Evolutionary conservation across 2,329 filamentous ascomycete species (phyloP), one percentile per base, ranked within the genome.

Genomic region (Colletotrichum sp.): DNA sequence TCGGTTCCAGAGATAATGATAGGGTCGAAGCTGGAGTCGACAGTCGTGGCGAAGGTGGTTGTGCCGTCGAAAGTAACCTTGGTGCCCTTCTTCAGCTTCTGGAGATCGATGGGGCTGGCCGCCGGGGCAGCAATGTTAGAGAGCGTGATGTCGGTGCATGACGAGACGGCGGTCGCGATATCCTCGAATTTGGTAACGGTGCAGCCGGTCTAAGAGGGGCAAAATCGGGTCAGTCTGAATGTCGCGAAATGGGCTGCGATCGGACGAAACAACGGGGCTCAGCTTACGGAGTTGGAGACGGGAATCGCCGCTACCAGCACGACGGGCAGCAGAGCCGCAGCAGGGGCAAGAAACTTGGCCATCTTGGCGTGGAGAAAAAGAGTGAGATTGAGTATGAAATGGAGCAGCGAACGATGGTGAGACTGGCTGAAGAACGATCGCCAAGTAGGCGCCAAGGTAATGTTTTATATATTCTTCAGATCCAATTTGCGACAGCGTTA

Each of bases 1-100:
- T 52, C 57, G 28, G 57, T 69, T 32, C 74, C 74, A 24, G 74
- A 76, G 49, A 76, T 76, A 10, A 73, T 49, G 65, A 76, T 76
- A 21, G 74, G 70, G 34, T 76, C 64, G 64, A 76, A 76, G 6
- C 28, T 39, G 30, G 44, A 65, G 49, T 65, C 44, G 6, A 60
- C 49, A 6, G 74, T 76, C 8, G 57, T 64, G 12, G 32, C 74
- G 24, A 76, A 76, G 26, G 74, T 76, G 10, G 74, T 76, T 15
- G 59, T 76, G 64, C 74, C 74, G 34, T 64, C 74, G 15, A 76
- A 76, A 4, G 71, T 73, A 13, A 76, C 74, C 9, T 28, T 73
- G 49, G 74, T 30, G 12, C 74, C 70, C 3, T 59, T 26, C 65
- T 59, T 28, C 15, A 76, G 74, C 16, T 74, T 69, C 21, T 49